phyloP scores from a whole-genome alignment of 2,329 filamentous ascomycete genomes.

The Bretziella fagacearum region DNA sequence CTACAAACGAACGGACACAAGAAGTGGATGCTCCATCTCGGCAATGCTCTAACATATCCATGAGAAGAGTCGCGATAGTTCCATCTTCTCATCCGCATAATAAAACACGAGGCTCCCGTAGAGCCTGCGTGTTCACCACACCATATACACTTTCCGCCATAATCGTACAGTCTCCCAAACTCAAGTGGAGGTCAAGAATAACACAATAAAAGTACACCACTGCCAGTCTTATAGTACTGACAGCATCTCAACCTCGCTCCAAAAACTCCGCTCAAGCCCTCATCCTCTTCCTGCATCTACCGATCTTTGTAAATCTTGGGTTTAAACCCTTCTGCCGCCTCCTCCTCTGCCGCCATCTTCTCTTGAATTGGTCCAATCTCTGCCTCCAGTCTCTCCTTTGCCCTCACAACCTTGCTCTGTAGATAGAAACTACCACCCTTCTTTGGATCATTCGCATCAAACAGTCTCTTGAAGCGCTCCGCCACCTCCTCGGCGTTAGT shows the following conservation, averaged over 20 bases:
- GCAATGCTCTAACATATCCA: no score
- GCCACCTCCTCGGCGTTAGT: conserved; percentile 64
- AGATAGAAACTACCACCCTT: conserved; percentile 97
- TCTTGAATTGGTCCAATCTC: conserved; percentile 60
- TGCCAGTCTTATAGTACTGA: no score
- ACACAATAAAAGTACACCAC: conserved; percentile 8
- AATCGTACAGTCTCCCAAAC: conserved; percentile 9
- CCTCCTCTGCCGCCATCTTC: conserved; percentile 56
- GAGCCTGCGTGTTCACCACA: background rate
- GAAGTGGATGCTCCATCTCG: background rate
- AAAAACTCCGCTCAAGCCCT: conserved; percentile 4
- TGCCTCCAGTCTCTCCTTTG: conserved; percentile 78
- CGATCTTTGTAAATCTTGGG: conserved; percentile 88
- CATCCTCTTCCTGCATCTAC: conserved; percentile 23
- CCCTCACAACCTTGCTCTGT: conserved; percentile 88
- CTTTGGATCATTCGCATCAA: conserved; percentile 84
- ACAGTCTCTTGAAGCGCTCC: conserved; percentile 82
- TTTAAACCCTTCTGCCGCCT: conserved; percentile 74
- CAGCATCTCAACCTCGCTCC: background rate
- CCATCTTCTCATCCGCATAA: background rate
- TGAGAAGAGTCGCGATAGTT: background rate
- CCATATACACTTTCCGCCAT: background rate
- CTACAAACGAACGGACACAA: background rate
- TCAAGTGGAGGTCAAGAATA: conserved; percentile 3
- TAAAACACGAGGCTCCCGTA: background rate